Percentiles rank a stretch among this genome's conserved stretches.
Conservation (phyloP, 2,329 filamentous ascomycete genomes). For the Simplicillium sp. region DNA sequence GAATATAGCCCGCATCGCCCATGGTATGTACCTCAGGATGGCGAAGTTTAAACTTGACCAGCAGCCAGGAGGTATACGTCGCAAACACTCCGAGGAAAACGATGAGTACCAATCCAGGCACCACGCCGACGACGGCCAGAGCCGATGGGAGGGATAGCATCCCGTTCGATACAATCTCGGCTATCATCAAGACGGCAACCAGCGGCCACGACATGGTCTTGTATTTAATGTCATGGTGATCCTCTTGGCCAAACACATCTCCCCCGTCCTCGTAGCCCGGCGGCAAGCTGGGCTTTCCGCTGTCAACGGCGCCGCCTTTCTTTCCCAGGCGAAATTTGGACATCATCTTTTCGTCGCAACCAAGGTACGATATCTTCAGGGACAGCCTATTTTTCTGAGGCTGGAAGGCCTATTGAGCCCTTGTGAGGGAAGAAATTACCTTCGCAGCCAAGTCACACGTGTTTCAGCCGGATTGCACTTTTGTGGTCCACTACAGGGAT, state of each 20-base stretch:
- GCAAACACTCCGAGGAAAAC: constrained; percentile 39
- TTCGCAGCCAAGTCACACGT: too few species aligned
- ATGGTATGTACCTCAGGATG: constrained; percentile 48
- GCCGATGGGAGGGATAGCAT: constrained; percentile 44
- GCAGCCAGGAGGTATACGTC: constrained; percentile 37
- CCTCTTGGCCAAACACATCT: constrained; percentile 18
- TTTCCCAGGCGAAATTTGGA: too few species aligned
- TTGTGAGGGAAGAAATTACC: too few species aligned
- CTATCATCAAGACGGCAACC: constrained; percentile 43
- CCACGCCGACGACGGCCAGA: constrained; percentile 39
- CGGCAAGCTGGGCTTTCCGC: background rate
- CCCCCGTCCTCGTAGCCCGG: background rate
- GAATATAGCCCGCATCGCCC: constrained; percentile 43
- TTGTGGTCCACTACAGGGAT: too few species aligned
- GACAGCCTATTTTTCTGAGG: too few species aligned
- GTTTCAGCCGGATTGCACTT: too few species aligned
- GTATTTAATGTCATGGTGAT: constrained; percentile 33
- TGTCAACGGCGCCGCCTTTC: too few species aligned
- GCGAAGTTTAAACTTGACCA: constrained; percentile 42
- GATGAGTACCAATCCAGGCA: constrained; percentile 41
- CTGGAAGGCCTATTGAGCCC: too few species aligned
- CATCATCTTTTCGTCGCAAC: too few species aligned
- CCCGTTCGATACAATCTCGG: constrained; percentile 44
- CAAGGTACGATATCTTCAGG: too few species aligned
- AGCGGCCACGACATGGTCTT: constrained; percentile 43